Evolutionary conservation across 495 filamentous ascomycete genomes (phyloP).

Genomic region (Penicillium malachiteum): DNA sequence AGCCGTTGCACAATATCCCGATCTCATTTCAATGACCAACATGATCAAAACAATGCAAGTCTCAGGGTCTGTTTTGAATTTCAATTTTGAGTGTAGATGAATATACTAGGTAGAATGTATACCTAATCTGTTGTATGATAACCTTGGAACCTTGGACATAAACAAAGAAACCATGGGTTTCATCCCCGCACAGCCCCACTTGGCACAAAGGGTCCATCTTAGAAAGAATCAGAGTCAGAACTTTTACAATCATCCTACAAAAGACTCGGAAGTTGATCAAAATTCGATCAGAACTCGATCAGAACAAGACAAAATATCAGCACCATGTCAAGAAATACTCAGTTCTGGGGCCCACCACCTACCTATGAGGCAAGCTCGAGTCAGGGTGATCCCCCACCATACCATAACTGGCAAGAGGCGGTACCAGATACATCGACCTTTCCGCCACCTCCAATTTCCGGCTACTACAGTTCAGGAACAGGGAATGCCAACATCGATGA

Average conservation of each 20-base stretch:
- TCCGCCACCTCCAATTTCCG: constrained; percentile 75
- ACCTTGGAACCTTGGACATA: neutral
- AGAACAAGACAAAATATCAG: neutral
- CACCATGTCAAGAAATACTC: neutral
- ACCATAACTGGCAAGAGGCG: constrained; percentile 77
- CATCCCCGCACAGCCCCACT: constrained; percentile 24
- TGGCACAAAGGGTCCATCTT: constrained; percentile 20
- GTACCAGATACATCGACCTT: constrained; percentile 79
- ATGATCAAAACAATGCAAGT: too few species aligned
- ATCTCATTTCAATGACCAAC: too few species aligned
- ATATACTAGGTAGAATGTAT: neutral
- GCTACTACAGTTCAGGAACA: constrained; percentile 63
- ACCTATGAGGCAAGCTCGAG: constrained; percentile 28
- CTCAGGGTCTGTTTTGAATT: too few species aligned
- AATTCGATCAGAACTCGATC: too few species aligned
- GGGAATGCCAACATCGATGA: constrained; percentile 72
- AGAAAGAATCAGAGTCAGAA: neutral
- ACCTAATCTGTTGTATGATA: neutral
- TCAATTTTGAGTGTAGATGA: too few species aligned
- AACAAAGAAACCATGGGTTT: constrained; percentile 6
- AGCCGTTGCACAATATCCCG: too few species aligned
- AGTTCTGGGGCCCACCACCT: constrained; percentile 30
- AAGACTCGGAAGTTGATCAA: too few species aligned
- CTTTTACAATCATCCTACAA: neutral
- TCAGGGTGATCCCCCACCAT: constrained; percentile 48